Evolutionary conservation across 805 yeast species (phyloP), one percentile per base, ranked within the genome.

Genomic region (Spathaspora girioi): DNA sequence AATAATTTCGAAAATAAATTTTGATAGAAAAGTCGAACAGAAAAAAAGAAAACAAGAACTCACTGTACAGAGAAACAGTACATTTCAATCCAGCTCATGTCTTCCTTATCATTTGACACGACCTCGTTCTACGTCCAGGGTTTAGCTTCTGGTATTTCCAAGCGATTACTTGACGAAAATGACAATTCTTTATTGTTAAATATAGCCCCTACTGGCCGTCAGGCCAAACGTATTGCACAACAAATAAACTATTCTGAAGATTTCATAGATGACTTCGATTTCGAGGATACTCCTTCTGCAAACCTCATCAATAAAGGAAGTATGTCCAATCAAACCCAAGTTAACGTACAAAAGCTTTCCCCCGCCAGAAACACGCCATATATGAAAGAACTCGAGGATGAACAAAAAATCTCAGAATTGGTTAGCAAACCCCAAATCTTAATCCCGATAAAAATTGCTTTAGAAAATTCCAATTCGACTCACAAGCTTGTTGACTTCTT

Each of bases 211-310:
- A 88, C 89, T 1, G 82, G 91, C 2, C 79, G 97, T 56, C 79
- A 86, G 29, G 84, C 90, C 32, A 90, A 89, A 65, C 76, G 97
- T 59, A 70, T 76, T 42, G 84, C 89, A 10, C 79, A 79, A 38
- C 86, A 83, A 46, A 82, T 89, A 48, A 89, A 87, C 64, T 91
- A 91, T 62, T 94, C 97, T 0, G 97, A 90, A 64, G 58, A 55
- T 46, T 49, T 29, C 26, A 77, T 82, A 53, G 96, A 89, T 48
- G 70, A 70, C 55, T 82, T 80, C 50, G 75, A 70, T 27, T 61
- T 59, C 50, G 75, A 71, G 45, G 73, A 67, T 35, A 58, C 52
- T 4, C 66, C 67, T n/a, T 45, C 64, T 7, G 45, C 58, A 10
- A 40, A 45, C 3, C 35, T 49, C 20, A 42, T 26, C 27, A 45